Conservation (phyloP, 2,329 filamentous ascomycete genomes). For the Bipolaris bicolor region DNA sequence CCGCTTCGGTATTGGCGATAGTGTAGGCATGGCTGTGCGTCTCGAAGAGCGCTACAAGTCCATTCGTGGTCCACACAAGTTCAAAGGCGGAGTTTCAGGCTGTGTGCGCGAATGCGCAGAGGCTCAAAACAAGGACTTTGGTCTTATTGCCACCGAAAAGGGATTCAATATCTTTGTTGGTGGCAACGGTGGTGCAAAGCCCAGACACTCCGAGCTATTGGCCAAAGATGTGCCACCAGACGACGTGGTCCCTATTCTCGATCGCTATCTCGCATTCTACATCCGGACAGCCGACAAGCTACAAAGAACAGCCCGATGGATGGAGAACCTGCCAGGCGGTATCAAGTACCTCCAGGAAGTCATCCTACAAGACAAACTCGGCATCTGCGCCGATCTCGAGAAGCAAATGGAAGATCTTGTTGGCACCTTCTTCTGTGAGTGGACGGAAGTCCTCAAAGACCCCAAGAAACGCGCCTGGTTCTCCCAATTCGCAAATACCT, state of each 20-base stretch:
- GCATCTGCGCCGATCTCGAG: slow-evolving; percentile 83
- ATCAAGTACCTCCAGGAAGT: slow-evolving; percentile 84
- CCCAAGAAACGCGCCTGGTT: slow-evolving; percentile 73
- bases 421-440: slow-evolving; percentile 86
- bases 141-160: slow-evolving; percentile 88
- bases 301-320: slow-evolving; percentile 86
- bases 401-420: slow-evolving; percentile 87
- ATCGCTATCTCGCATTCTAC: slow-evolving; percentile 92
- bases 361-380: slow-evolving; percentile 82
- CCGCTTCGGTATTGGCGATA: slow-evolving; percentile 85
- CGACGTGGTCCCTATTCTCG: slow-evolving; percentile 81
- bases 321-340: slow-evolving; percentile 82
- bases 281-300: slow-evolving; percentile 91
- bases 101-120: slow-evolving; percentile 94
- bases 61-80: slow-evolving; percentile 85
- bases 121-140: slow-evolving; percentile 92
- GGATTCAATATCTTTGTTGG: slow-evolving; percentile 93
- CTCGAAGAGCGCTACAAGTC: slow-evolving; percentile 92
- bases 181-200: slow-evolving; percentile 87
- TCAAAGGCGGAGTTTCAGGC: slow-evolving; percentile 88
- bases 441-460: slow-evolving; percentile 79
- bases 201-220: slow-evolving; percentile 79
- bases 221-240: slow-evolving; percentile 85
- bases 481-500: slow-evolving; percentile 82
- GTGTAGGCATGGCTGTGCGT: slow-evolving; percentile 86